Evolutionary conservation across 2,329 filamentous ascomycete genomes (phyloP).

Genomic region (Alternaria conjuncta): DNA sequence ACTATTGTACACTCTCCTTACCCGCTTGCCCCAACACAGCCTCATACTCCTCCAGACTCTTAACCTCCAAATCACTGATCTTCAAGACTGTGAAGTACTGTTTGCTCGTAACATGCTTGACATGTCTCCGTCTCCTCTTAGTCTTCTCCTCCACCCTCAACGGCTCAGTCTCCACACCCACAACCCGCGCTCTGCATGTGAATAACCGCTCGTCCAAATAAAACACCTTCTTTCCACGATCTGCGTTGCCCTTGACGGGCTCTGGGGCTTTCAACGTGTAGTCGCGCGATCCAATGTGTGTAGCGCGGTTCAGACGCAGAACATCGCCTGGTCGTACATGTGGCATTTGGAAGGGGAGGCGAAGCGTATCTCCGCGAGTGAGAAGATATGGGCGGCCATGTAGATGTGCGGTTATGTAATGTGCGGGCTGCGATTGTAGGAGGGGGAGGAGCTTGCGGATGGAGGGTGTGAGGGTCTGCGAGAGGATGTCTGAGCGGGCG

Average conservation of each 20-base stretch:
- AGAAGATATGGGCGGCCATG: slow-evolving; percentile 81
- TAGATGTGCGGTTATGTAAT: slow-evolving; percentile 82
- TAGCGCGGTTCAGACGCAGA: slow-evolving; percentile 85
- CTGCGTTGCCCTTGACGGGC: slow-evolving; percentile 36
- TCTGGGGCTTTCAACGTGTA: slow-evolving; percentile 75
- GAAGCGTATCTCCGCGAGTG: slow-evolving; percentile 61
- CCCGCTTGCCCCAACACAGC: slow-evolving; percentile 33
- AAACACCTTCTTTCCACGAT: slow-evolving; percentile 48
- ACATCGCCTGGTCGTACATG: slow-evolving; percentile 74
- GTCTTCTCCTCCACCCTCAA: slow-evolving; percentile 63
- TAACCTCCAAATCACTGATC: slow-evolving; percentile 80
- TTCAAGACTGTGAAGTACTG: slow-evolving; percentile 85
- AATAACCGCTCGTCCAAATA: slow-evolving; percentile 85
- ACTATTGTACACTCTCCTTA: slow-evolving; percentile 8
- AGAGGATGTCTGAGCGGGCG: slow-evolving; percentile 34
- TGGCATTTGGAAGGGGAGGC: slow-evolving; percentile 59
- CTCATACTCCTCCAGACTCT: slow-evolving; percentile 61
- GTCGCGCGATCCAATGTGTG: slow-evolving; percentile 82
- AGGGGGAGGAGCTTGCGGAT: slow-evolving; percentile 71
- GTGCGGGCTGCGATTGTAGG: slow-evolving; percentile 72
- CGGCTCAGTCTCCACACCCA: slow-evolving; percentile 79
- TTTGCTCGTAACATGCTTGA: slow-evolving; percentile 84
- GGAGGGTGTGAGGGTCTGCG: slow-evolving; percentile 58
- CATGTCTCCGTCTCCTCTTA: slow-evolving; percentile 69
- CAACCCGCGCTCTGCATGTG: slow-evolving; percentile 82